Percentiles rank a stretch among this genome's conserved stretches.
Evolutionary conservation across 345 rosid species (phyloP).

Genomic region (Bruguiera parviflora): DNA sequence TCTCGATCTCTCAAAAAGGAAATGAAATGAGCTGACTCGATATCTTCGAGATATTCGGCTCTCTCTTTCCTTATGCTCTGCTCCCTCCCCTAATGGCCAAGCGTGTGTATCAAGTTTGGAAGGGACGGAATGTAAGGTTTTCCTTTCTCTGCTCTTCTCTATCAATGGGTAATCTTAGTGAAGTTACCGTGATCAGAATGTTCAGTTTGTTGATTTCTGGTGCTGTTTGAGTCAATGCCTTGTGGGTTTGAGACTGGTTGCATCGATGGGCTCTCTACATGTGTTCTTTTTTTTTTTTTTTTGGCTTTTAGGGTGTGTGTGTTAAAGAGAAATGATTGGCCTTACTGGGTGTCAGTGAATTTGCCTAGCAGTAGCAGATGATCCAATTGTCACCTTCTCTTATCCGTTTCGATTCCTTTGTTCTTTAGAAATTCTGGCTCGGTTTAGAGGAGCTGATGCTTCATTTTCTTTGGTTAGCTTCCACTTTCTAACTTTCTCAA

Average conservation of each 20-base stretch:
- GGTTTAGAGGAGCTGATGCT: neutral
- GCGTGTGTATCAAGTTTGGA: slow-evolving; percentile 50
- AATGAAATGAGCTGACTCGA: slow-evolving; percentile 24
- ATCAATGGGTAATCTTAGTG: neutral
- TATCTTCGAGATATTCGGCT: slow-evolving; percentile 38
- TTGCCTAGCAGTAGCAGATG: neutral
- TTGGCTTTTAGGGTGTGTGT: too few relatives aligned
- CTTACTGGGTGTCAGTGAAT: neutral
- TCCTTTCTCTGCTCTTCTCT: neutral
- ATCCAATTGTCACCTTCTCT: neutral
- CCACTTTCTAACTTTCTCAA: neutral
- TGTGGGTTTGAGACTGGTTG: neutral
- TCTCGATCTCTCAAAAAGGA: slow-evolving; percentile 18
- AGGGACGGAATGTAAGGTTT: slow-evolving; percentile 46
- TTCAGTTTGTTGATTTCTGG: neutral
- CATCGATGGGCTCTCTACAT: neutral
- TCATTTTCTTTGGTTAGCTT: neutral
- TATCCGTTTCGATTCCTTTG: neutral
- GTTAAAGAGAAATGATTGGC: neutral
- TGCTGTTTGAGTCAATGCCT: neutral
- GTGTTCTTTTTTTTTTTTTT: neutral
- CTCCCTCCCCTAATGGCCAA: slow-evolving; percentile 34
- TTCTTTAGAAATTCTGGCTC: neutral
- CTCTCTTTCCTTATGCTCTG: slow-evolving; percentile 17
- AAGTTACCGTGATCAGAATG: neutral